A percentile compares a stretch with the other conserved stretches of the same genome.
phyloP scores from a whole-genome alignment of 805 yeast species.

The Schwanniomyces sp. region DNA sequence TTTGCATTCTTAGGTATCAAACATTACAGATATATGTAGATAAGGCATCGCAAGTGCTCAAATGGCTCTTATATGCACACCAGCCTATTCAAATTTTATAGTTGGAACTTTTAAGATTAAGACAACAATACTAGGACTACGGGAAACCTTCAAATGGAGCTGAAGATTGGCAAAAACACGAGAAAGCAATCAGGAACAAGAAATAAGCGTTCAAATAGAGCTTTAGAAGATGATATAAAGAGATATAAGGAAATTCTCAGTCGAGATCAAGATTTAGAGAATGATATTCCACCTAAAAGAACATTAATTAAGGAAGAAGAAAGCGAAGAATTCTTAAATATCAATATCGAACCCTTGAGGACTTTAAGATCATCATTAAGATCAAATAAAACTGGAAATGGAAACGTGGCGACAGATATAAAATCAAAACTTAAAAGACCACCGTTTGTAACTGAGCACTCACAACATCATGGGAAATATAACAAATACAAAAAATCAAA shows the following conservation, averaged over 20 bases:
- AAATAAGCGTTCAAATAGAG: conserved; percentile 5
- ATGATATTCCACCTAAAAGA: conserved; percentile 27
- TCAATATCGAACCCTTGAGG: neutral
- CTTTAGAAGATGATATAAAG: conserved; percentile 16
- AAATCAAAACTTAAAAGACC: neutral
- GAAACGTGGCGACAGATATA: neutral
- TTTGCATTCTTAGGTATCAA: neutral
- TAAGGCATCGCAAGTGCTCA: neutral
- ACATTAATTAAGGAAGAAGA: conserved; percentile 5
- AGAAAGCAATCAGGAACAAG: conserved; percentile 1
- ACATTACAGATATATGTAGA: neutral
- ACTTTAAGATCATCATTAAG: neutral
- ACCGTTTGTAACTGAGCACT: neutral
- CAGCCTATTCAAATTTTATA: neutral
- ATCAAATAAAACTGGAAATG: neutral
- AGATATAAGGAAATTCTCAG: conserved; percentile 16
- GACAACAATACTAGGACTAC: neutral
- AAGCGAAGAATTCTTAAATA: neutral
- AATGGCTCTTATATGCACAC: neutral
- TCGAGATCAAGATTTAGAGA: conserved; percentile 15
- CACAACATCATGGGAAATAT: neutral
- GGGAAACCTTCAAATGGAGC: neutral
- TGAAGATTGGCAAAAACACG: neutral
- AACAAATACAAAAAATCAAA: neutral
- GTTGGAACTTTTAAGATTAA: neutral